A percentile compares a stretch with the other conserved stretches of the same genome.
These are phyloP conservation scores for Psidium friedrichsthalianum DNA, from an alignment of 345 rosid genomes.

Conservation along the genomic window DNA sequence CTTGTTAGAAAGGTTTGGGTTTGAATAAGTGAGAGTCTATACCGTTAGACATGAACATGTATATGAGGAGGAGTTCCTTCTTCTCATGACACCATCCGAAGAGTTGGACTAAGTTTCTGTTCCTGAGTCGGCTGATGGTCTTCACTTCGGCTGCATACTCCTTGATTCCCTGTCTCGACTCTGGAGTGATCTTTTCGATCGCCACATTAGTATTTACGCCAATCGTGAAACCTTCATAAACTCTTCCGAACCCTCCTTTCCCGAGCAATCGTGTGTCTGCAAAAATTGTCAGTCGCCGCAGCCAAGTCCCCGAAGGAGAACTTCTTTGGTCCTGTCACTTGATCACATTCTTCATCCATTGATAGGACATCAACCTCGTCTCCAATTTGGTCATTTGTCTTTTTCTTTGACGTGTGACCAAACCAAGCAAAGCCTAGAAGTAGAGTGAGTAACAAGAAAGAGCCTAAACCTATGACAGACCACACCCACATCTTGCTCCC, in stretches of 20 bases:
- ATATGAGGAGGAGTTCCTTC: not conserved
- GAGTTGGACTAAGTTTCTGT: no score
- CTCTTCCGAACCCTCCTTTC: not conserved
- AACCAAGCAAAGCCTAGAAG: not conserved
- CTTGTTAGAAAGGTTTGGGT: rapidly evolving
- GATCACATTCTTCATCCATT: not conserved
- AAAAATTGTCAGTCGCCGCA: not conserved
- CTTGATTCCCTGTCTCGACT: not conserved
- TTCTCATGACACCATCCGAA: rapidly evolving
- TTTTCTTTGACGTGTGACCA: not conserved
- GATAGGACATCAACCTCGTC: not conserved
- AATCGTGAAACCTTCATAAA: not conserved
- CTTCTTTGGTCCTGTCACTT: not conserved
- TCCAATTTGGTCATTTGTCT: not conserved
- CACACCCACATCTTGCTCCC: not conserved
- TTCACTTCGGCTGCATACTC: not conserved
- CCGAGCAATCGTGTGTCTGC: not conserved
- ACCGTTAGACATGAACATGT: not conserved
- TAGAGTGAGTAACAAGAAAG: not conserved
- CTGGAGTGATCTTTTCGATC: not conserved
- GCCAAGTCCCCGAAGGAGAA: not conserved
- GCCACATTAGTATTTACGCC: not conserved
- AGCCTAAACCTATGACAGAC: not conserved
- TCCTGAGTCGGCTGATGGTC: not conserved
- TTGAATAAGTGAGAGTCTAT: not conserved